These are phyloP conservation scores for Sporisorium exsertum DNA, from an alignment of 1,284 basidiomycete genomes.

Conservation along the genomic window DNA sequence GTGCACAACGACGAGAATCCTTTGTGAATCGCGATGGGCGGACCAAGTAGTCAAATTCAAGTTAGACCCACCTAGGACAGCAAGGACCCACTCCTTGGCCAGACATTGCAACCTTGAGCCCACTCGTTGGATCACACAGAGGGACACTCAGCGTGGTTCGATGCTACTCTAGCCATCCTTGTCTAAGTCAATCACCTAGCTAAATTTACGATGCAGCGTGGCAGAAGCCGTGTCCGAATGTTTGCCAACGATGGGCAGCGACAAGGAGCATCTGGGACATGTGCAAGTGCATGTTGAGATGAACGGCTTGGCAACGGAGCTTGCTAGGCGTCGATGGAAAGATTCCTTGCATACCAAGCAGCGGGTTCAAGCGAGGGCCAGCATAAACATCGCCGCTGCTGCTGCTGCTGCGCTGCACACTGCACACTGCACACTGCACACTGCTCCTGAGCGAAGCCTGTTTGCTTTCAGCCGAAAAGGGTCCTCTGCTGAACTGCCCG, in stretches of 20 bases:
- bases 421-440: neutral
- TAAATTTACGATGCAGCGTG: no score
- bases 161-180: no score
- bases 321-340: slow-evolving; percentile 35
- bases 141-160: no score
- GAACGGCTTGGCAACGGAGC: neutral
- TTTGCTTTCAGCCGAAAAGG: neutral
- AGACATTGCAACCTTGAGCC: neutral
- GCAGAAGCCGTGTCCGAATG: no score
- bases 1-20: neutral
- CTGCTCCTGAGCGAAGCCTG: neutral
- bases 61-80: neutral
- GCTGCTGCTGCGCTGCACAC: neutral
- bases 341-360: slow-evolving; percentile 30
- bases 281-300: neutral
- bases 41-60: neutral
- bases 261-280: neutral
- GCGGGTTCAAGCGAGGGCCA: neutral
- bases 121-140: neutral
- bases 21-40: neutral
- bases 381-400: neutral
- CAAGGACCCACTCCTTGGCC: neutral
- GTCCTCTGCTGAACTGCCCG: slow-evolving; percentile 15
- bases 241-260: no score
- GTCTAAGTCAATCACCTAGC: no score